phyloP scores from a whole-genome alignment of 2,329 filamentous ascomycete species.

The Aspergillus piperis region DNA sequence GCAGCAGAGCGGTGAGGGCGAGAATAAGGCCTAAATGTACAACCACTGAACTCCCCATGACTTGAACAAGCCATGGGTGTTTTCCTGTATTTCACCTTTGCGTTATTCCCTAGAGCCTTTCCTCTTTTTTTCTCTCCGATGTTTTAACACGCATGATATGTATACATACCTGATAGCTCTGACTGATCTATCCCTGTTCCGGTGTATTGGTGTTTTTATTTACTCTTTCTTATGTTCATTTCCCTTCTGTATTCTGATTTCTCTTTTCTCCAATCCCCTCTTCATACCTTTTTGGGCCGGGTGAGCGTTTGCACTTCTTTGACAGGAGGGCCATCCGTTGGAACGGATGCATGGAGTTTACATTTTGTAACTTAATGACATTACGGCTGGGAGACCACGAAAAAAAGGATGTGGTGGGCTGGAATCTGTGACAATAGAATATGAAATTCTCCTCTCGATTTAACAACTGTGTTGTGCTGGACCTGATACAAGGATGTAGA shows the following conservation, averaged over 20 bases:
- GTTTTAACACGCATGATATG: conserved; percentile 35
- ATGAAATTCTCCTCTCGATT: conserved; percentile 46
- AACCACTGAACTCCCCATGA: conserved; percentile 22
- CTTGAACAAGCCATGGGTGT: conserved; percentile 10
- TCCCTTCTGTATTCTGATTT: conserved; percentile 16
- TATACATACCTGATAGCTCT: conserved; percentile 41
- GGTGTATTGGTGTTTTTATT: conserved; percentile 42
- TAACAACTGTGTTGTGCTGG: conserved; percentile 10
- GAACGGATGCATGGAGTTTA: conserved; percentile 33
- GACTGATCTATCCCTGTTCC: conserved; percentile 25
- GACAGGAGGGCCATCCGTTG: conserved; percentile 17
- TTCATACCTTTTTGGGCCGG: conserved; percentile 28
- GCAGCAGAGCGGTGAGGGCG: conserved; percentile 47
- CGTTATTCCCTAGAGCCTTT: conserved; percentile 28
- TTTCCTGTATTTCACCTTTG: conserved; percentile 25
- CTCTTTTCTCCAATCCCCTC: conserved; percentile 14
- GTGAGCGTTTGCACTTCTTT: conserved; percentile 21
- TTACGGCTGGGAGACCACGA: conserved; percentile 38
- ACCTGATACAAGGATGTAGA: neutral
- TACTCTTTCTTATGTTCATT: conserved; percentile 22
- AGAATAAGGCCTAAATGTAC: conserved; percentile 67
- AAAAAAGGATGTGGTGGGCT: conserved; percentile 36
- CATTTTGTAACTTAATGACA: conserved; percentile 44
- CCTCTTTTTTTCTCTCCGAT: conserved; percentile 29
- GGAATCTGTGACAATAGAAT: conserved; percentile 43